Percentiles rank a stretch among this genome's conserved stretches.
phyloP scores from a whole-genome alignment of 2,329 filamentous ascomycete genomes.

The Pseudogymnoascus sp. region DNA sequence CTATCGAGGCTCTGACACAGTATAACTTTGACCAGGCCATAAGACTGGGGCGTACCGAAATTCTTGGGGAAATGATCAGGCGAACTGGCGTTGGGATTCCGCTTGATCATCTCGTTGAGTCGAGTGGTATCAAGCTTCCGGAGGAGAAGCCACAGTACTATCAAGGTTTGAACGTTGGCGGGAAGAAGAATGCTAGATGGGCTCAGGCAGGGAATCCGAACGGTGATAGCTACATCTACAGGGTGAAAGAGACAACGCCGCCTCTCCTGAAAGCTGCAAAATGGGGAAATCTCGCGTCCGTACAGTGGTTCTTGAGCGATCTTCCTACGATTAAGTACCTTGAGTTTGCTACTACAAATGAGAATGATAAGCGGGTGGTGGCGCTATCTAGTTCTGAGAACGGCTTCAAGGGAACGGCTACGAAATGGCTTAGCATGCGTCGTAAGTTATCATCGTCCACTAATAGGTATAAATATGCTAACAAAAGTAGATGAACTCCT shows the following conservation, averaged over 20 bases:
- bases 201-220: conserved; percentile 52
- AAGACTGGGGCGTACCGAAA: conserved; percentile 42
- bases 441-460: conserved; percentile 38
- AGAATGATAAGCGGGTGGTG: conserved; percentile 54
- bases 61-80: conserved; percentile 59
- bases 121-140: conserved; percentile 51
- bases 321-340: conserved; percentile 59
- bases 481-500: conserved; percentile 47
- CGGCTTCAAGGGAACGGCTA: conserved; percentile 57
- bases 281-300: conserved; percentile 53
- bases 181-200: conserved; percentile 70
- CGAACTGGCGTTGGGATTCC: conserved; percentile 62
- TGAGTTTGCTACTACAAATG: conserved; percentile 58
- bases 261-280: conserved; percentile 55
- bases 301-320: conserved; percentile 73
- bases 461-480: conserved; percentile 13
- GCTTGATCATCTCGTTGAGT: conserved; percentile 57
- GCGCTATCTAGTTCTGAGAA: conserved; percentile 51
- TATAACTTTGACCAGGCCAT: conserved; percentile 40
- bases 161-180: conserved; percentile 68
- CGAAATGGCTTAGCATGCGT: conserved; percentile 53
- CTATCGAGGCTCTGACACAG: conserved; percentile 35
- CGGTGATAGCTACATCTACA: conserved; percentile 41
- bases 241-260: conserved; percentile 40
- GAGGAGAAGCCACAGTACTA: conserved; percentile 64